Base-by-base conservation (phyloP, 2,329 filamentous ascomycete species). In the Fusarium cyanostomum region DNA sequence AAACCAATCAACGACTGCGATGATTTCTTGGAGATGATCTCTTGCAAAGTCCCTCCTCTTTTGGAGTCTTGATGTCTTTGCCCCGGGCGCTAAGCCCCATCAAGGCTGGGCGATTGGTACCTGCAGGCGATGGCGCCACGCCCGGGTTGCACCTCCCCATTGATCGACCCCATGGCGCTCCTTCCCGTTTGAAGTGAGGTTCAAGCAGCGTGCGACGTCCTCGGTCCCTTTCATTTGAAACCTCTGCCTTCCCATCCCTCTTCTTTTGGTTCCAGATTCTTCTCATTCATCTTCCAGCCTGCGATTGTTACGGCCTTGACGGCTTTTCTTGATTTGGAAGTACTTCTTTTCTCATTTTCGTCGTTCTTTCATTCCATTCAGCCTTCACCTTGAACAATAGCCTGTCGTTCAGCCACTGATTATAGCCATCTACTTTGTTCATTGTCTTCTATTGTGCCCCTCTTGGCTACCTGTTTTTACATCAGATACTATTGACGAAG, bases 281-380 rank as follows among this genome's bases (percentile, higher is more conserved):
- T 52, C 41, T 51, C 37, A 59, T 67, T 52, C 52, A 62, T 64
- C 46, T 52, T 44, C 61, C 64, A 63, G 53, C 61, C 62, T 52
- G 52, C 56, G 31, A 59, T 60, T 66, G 57, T 55, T 52, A 55
- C 62, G 55, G 58, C 48, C 50, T 48, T 39, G 48, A 44, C 39
- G 28, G 18, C 27, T 43, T 18, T 52, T 56, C 35, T 67, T 56
- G 52, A 28, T 38, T 27, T 31, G 31, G 57, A 51, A 41, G 33
- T 49, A 27, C 26, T 57, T 13, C 18, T 42, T 42, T 34, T 28
- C 39, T 49, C 50, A 54, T 43, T 68, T 61, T 56, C 56, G 50
- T 68, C 57, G 31, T 24, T 70, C 64, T 56, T 68, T 67, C 59
- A 61, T 71, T 67, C 60, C 52, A 54, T 60, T 67, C 52, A 38